These are phyloP conservation scores for Carallia brachiata DNA, from an alignment of 345 rosid species.

Conservation along the genomic window DNA sequence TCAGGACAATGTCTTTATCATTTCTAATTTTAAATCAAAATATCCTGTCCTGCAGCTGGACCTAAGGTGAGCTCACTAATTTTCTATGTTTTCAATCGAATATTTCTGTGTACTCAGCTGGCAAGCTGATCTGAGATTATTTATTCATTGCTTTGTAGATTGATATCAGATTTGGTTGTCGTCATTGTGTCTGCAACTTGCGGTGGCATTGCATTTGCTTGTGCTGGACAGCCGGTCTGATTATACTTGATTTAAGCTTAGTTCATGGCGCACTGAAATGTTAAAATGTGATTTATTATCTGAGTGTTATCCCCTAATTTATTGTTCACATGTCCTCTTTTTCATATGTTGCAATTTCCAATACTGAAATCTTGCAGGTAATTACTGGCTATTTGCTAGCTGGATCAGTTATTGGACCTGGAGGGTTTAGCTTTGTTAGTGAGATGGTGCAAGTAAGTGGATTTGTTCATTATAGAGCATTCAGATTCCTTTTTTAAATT, in stretches of 20 bases:
- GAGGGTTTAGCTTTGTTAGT: constrained; percentile 90
- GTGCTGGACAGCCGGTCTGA: constrained; percentile 98
- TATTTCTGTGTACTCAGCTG: constrained; percentile 10
- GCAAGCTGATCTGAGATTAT: constrained; percentile 7
- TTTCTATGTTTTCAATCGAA: neutral
- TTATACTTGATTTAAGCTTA: constrained; percentile 20
- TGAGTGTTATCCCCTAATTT: constrained; percentile 1
- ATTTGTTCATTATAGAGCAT: constrained; percentile 10
- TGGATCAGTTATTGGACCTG: constrained; percentile 90
- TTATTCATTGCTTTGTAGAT: constrained; percentile 44
- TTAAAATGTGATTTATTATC: constrained; percentile 20
- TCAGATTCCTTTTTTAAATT: neutral
- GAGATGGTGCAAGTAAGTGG: constrained; percentile 95
- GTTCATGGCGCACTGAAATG: constrained; percentile 18
- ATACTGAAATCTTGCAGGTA: constrained; percentile 49
- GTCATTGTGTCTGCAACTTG: constrained; percentile 98
- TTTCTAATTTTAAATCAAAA: constrained; percentile 94
- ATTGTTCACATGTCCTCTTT: neutral
- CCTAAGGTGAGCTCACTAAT: constrained; percentile 51
- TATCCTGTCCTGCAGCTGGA: constrained; percentile 92
- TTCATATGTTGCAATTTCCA: constrained; percentile 11
- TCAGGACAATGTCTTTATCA: constrained; percentile 95
- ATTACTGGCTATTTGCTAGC: constrained; percentile 93
- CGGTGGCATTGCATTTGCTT: constrained; percentile 99
- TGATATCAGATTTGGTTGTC: constrained; percentile 95